Evolutionary conservation across 2,329 filamentous ascomycete species (phyloP).

Genomic region (Neurospora sp.): DNA sequence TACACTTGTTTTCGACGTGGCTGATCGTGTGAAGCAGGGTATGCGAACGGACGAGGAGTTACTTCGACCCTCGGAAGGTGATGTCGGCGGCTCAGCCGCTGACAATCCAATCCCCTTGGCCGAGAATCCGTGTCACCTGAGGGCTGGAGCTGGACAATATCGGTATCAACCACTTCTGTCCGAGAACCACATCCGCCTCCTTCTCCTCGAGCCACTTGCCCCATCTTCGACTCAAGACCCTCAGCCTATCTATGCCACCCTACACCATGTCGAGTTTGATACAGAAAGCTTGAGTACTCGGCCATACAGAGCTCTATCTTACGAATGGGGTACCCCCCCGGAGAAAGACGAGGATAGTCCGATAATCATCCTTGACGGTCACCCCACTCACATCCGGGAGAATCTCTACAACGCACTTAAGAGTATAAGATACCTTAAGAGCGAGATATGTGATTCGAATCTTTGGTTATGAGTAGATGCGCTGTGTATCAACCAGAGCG

Average conservation of each 20-base stretch:
- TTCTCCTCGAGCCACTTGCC: background rate
- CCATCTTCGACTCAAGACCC: no score
- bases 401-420: background rate
- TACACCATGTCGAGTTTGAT: background rate
- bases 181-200: background rate
- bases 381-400: accelerated
- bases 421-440: background rate
- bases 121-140: background rate
- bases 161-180: background rate
- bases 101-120: background rate
- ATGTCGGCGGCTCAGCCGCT: background rate
- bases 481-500: slow-evolving; percentile 2
- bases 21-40: background rate
- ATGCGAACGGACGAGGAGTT: background rate
- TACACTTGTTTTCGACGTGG: background rate
- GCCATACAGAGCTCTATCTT: background rate
- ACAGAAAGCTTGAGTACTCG: background rate
- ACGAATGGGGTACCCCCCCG: background rate
- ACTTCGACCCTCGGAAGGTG: background rate
- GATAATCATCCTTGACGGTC: background rate
- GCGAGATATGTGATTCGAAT: background rate
- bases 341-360: no score
- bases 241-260: background rate
- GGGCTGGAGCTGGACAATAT: background rate
- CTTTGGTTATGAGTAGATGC: slow-evolving; percentile 3